These are phyloP conservation scores for Colletotrichum sojae DNA, from an alignment of 2,329 filamentous ascomycete species.

Conservation along the genomic window DNA sequence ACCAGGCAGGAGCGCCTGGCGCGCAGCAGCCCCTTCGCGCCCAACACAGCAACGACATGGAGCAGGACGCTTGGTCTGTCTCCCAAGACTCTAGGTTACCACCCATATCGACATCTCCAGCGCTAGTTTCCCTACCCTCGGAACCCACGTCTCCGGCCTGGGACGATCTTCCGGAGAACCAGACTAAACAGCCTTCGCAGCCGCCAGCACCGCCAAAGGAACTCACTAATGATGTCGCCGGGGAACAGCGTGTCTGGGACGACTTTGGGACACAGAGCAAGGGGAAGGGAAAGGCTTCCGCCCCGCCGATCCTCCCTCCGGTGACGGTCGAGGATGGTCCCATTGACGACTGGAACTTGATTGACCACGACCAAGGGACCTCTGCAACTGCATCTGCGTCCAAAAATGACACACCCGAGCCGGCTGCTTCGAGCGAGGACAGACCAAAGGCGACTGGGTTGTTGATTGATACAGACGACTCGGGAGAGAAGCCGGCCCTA, in stretches of 20 bases:
- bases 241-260: slow-evolving; percentile 66
- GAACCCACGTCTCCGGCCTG: slow-evolving; percentile 55
- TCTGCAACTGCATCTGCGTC: not conserved
- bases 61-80: slow-evolving; percentile 52
- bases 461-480: not conserved
- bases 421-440: not conserved
- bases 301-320: slow-evolving; percentile 42
- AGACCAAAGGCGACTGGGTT: not conserved
- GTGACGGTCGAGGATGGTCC: slow-evolving; percentile 41
- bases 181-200: slow-evolving; percentile 42
- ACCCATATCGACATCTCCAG: slow-evolving; percentile 41
- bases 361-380: slow-evolving; percentile 27
- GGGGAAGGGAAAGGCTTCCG: slow-evolving; percentile 56
- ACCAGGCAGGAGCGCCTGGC: not conserved
- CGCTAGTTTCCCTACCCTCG: slow-evolving; percentile 52
- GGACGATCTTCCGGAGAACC: slow-evolving; percentile 51
- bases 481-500: slow-evolving; percentile 48
- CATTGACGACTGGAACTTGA: slow-evolving; percentile 66
- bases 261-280: slow-evolving; percentile 58
- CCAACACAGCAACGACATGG: slow-evolving; percentile 24
- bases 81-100: slow-evolving; percentile 35
- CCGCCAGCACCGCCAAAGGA: slow-evolving; percentile 43
- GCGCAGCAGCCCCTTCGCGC: slow-evolving; percentile 25
- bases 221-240: slow-evolving; percentile 52
- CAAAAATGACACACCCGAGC: not conserved